Evolutionary conservation across 495 filamentous ascomycete species (phyloP).

Genomic region (Sporormia fimetaria): DNA sequence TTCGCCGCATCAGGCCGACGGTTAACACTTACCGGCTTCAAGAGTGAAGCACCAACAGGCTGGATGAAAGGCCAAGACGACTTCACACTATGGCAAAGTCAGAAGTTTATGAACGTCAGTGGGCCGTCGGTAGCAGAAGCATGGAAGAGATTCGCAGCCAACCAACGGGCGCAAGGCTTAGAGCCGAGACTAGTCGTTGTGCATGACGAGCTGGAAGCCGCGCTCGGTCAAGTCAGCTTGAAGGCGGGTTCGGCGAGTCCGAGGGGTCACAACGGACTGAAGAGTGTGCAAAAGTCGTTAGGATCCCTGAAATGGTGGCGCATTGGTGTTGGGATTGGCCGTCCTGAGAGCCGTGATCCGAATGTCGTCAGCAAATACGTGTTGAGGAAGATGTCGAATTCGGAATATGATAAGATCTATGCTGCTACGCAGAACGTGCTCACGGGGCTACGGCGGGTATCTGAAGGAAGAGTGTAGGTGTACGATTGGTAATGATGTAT

Average conservation of each 20-base stretch:
- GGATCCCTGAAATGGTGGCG: constrained; percentile 37
- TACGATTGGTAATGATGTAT: no score
- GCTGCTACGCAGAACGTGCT: no score
- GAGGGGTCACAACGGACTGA: constrained; percentile 71
- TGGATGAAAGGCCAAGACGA: constrained; percentile 26
- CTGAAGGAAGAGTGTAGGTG: no score
- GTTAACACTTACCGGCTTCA: no score
- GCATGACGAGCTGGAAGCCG: constrained; percentile 72
- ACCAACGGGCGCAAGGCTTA: constrained; percentile 10
- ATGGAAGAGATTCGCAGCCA: constrained; percentile 19
- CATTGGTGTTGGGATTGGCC: constrained; percentile 62
- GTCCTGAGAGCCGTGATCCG: constrained; percentile 48
- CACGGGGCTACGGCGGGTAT: no score
- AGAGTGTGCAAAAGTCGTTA: constrained; percentile 48
- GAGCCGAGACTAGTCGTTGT: constrained; percentile 53
- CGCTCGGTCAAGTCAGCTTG: constrained; percentile 53
- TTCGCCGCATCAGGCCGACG: neutral
- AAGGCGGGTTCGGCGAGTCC: constrained; percentile 44
- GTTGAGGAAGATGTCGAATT: constrained; percentile 46
- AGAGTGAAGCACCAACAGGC: neutral
- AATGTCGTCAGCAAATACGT: constrained; percentile 55
- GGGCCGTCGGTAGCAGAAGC: constrained; percentile 27
- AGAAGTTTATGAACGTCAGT: constrained; percentile 61
- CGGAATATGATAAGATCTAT: no score
- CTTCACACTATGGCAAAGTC: constrained; percentile 58